phyloP scores from a whole-genome alignment of 441 rosid genomes.

The Euphorbia schlechtendalii region DNA sequence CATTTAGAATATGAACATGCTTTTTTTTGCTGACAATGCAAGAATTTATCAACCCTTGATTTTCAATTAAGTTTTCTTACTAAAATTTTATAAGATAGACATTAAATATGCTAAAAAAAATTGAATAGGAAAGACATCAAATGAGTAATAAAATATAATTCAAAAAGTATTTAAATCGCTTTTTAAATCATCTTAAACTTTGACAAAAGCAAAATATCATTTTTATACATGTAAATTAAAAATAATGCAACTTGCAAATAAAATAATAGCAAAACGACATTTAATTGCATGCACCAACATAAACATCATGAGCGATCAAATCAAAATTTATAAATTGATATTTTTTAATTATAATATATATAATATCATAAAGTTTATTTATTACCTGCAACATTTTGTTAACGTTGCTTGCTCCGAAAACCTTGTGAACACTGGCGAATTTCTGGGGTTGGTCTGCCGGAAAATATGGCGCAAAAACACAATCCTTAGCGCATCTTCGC shows the following conservation, averaged over 20 bases:
- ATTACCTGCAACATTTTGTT: conserved; percentile 83
- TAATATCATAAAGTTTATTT: too few species aligned
- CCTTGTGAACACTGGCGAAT: conserved; percentile 82
- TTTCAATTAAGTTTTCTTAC: too few species aligned
- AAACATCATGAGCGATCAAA: not conserved
- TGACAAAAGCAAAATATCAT: not conserved
- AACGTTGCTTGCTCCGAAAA: conserved; percentile 91
- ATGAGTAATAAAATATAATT: too few species aligned
- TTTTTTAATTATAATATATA: too few species aligned
- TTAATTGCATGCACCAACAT: not conserved
- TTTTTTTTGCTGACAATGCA: too few species aligned
- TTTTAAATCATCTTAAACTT: not conserved
- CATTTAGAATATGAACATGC: too few species aligned
- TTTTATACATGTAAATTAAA: not conserved
- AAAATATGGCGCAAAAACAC: conserved; percentile 82
- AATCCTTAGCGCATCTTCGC: conserved; percentile 68
- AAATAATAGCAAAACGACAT: not conserved
- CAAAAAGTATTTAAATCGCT: too few species aligned
- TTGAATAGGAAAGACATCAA: too few species aligned
- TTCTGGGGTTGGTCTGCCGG: conserved; percentile 83
- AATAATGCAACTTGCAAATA: not conserved
- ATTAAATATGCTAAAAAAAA: too few species aligned
- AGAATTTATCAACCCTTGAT: too few species aligned
- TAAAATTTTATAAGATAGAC: too few species aligned
- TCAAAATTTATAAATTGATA: not conserved